Evolutionary conservation across 2,329 filamentous ascomycete species (phyloP), one percentile per base, ranked within the genome.

Genomic region (Pseudocercospora musae): DNA sequence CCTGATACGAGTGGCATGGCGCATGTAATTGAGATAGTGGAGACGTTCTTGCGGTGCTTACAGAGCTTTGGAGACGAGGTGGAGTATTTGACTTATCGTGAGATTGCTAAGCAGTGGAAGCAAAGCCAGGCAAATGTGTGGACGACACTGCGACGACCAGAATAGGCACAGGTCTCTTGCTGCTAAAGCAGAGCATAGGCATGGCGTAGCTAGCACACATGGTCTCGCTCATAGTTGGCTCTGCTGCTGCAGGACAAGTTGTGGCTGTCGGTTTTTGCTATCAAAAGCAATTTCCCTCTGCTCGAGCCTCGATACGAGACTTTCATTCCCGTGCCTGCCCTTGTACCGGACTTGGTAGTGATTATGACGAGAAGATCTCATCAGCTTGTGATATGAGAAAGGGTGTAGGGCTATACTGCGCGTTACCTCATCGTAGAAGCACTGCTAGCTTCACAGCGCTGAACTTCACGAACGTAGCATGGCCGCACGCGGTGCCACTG

Each of bases 1-100:
- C 84, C 84, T 0, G 84, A 86, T 74, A 85, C 82, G 2, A 84
- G 80, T 69, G 84, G 84, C 0, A 84, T 86, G 82, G 82, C 84
- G 52, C 85, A 87, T 77, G 79, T 87, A 1, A 81, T 86, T 68
- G 83, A 83, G 6, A 85, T 85, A 83, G 67, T 84, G 20, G 79
- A 83, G 70, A 76, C 81, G 53, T 78, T 84, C 64, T 73, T 85
- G 63, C 69, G 57, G 33, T 86, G 82, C 81, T 58, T 86, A 68
- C 76, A 79, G 72, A 73, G 70, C 3, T 80, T 75, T 66, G 79
- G 76, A 3, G 76, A 76, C 0, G 75, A 78, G 59, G 79, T 83
- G 4, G 77, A 81, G 65, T 83, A 81, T 65, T 75, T 72, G 55
- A 78, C 71, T 10, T 81, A 78, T 73, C 77, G 75, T 59, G 70